Conservation (phyloP, 192 early-diverging fungal genomes). For the Dissophora ornata region DNA sequence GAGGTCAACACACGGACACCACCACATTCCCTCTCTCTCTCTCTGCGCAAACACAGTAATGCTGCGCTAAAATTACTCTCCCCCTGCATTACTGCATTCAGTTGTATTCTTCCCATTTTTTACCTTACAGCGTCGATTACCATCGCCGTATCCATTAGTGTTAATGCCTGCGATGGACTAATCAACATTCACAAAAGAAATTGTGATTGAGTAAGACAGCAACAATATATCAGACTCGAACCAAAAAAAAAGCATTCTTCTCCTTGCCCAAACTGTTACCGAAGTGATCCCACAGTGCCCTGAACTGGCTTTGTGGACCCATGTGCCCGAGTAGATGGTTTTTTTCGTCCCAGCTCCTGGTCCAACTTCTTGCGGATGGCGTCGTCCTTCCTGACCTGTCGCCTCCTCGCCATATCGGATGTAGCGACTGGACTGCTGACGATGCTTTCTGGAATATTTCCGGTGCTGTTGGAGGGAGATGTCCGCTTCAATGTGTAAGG, state of each 20-base stretch:
- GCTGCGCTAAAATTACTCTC: too few relatives aligned
- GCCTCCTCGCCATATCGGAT: conserved; percentile 27
- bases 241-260: conserved; percentile 37
- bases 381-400: conserved; percentile 59
- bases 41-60: too few relatives aligned
- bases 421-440: too few relatives aligned
- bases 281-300: conserved; percentile 57
- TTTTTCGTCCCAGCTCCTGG: conserved; percentile 63
- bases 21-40: neutral
- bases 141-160: conserved; percentile 37
- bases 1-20: neutral
- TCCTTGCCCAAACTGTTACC: conserved; percentile 55
- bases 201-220: neutral
- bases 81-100: too few relatives aligned
- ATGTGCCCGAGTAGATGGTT: conserved; percentile 25
- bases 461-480: conserved; percentile 9
- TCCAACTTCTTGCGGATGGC: conserved; percentile 79
- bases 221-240: neutral
- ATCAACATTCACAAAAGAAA: neutral
- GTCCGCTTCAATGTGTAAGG: conserved; percentile 26
- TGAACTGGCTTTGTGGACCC: conserved; percentile 33
- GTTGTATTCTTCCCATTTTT: conserved; percentile 14
- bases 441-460: conserved; percentile 1
- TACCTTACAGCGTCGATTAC: conserved; percentile 54
- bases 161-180: conserved; percentile 46